Evolutionary conservation across 129 eudicot species (phyloP), one percentile per base, ranked within the genome.

Genomic region (Lactuca sativa): DNA sequence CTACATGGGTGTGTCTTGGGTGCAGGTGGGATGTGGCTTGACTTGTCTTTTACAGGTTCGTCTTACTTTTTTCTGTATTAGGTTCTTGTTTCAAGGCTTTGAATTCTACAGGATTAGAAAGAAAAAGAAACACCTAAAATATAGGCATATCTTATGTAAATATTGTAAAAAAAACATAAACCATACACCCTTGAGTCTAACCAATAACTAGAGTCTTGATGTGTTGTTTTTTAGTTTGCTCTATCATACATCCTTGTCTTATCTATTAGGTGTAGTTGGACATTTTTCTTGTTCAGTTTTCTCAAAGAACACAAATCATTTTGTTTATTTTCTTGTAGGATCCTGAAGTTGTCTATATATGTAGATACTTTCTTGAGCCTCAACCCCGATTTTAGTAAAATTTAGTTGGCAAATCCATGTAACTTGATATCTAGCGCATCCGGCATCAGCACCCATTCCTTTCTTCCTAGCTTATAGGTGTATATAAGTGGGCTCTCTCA

Each of bases 141-240:
- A 47, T 65, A 18, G 44, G 43, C 15, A 65, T 40, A 64, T 44
- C 54, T 64, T 44, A 43, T 64, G 30, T 25, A 25, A 25, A 47
- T 21, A 64, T 65, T n/a, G 41, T 64, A 40, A 40, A 54, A 49
- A 18, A 59, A 71, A 31, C 44, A 59, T 60, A 71, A 71, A 41
- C 9, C 36, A 34, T 60, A 16, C 37, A 3, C 58, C 30, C 30
- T 25, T 12, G 12, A 41, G 21, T 56, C 9, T 69, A 30, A 25
- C 59, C 30, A 6, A 60, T 72, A 49, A 49, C 51, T 18, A 14
- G 38, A 51, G 62, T 59, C 30, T 59, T 52, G 37, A 43, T 33
- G n/a, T 51, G 64, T 12, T 55, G 40, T 12, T 60, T 49, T 52
- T 31, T 52, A 7, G 36, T 18, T 73, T 41, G 37, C 7, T 21